phyloP scores from a whole-genome alignment of 208 protist species.

The Leishmania braziliensis region DNA sequence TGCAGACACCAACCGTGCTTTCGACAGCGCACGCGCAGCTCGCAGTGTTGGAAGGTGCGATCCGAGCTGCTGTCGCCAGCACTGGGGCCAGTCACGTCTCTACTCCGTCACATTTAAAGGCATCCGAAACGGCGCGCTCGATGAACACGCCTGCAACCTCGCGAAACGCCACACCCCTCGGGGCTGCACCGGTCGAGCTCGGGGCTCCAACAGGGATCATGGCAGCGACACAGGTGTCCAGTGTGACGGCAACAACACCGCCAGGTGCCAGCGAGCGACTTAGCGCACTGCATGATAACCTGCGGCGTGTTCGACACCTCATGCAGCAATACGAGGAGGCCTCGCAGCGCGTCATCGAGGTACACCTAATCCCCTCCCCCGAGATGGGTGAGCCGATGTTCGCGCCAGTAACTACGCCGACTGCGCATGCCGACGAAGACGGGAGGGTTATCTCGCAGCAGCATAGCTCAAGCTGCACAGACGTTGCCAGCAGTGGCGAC shows the following conservation, averaged over 20 bases:
- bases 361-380: constrained; percentile 17
- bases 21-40: constrained; percentile 29
- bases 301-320: constrained; percentile 25
- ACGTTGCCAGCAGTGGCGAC: neutral
- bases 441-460: neutral
- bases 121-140: neutral
- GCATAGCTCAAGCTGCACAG: constrained; percentile 5
- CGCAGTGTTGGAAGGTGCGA: constrained; percentile 14
- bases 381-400: constrained; percentile 9
- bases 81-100: neutral
- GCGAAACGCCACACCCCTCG: neutral
- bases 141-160: neutral
- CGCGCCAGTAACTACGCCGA: neutral
- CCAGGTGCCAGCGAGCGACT: constrained; percentile 18
- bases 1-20: constrained; percentile 7
- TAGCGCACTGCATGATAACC: constrained; percentile 20
- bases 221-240: neutral
- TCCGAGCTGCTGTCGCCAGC: constrained; percentile 13
- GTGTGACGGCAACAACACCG: constrained; percentile 1
- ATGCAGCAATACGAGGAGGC: constrained; percentile 40
- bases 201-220: neutral
- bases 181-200: neutral
- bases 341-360: constrained; percentile 26
- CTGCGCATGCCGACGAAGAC: neutral
- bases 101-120: neutral